Base-by-base conservation (phyloP, 495 filamentous ascomycete genomes). In the Tuber microsphaerosporum region DNA sequence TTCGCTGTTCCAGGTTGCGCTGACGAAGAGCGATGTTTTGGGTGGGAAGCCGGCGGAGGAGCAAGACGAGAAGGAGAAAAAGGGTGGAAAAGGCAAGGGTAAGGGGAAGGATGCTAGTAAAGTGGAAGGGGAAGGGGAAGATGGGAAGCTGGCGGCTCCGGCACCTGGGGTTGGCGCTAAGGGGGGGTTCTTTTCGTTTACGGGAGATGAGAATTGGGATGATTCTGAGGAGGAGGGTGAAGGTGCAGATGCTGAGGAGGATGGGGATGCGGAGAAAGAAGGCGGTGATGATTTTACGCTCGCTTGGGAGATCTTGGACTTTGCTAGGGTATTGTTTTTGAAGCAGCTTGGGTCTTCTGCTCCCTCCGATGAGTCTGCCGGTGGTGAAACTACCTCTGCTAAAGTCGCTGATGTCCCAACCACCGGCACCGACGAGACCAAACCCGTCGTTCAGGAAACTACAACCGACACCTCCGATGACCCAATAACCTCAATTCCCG, bases 1-100 rank as follows among this genome's bases (percentile, higher is more conserved):
- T 81, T 91, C 92, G 61, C 87, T 98, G 22, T 97, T 95, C 87
- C 92, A 94, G 81, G 92, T 97, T 74, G 95, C 94, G 31, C 91
- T 97, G 79, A 91, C 89, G 84, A 97, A 95, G 82, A 97, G 93
- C 81, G 94, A 97, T 83, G 94, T 99, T 42, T 87, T 99, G 45
- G 95, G 95, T 76, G 91, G 90, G 14, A 92, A 91, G 81, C 90
- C 94, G 0, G 85, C 86, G 69, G 83, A 84, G 31, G 84, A 84
- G 26, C 84, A 82, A 8, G 83, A 85, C 42, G 84, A 83, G 48
- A 83, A 85, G 73, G 79, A 84, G 44, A 82, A 85, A 74, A 76
- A 80, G 48, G 81, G 83, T 73, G 85, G 86, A 75, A 84, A 85
- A 43, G 78, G 76, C 37, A 83, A 84, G 19, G 84, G 84, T 22